These are phyloP conservation scores for Penicillium goetzii DNA, from an alignment of 495 filamentous ascomycete genomes.

Conservation along the genomic window DNA sequence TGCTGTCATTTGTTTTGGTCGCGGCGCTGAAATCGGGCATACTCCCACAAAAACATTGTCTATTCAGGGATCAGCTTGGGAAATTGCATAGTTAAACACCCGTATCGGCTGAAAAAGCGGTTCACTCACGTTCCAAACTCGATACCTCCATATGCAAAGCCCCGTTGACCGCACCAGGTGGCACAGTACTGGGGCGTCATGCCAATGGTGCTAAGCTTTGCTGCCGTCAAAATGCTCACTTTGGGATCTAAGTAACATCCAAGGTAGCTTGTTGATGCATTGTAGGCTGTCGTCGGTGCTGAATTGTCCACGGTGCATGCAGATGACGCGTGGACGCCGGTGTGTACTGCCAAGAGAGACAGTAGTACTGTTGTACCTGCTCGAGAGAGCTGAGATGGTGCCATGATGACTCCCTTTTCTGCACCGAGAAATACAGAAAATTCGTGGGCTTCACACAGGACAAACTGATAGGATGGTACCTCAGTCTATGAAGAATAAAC, in stretches of 20 bases:
- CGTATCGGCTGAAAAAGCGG: too few relatives aligned
- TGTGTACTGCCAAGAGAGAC: neutral
- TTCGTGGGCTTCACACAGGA: neutral
- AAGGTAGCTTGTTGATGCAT: neutral
- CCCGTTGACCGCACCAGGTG: constrained; percentile 17
- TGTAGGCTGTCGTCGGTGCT: neutral
- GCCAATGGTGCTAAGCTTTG: constrained; percentile 18
- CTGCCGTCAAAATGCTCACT: constrained; percentile 16
- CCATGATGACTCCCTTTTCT: neutral
- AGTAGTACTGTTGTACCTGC: neutral
- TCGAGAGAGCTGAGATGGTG: neutral
- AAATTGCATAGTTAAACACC: neutral
- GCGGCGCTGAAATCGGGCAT: neutral
- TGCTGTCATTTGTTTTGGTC: neutral
- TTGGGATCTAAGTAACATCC: constrained; percentile 21
- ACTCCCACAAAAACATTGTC: constrained; percentile 5
- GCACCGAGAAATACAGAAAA: neutral
- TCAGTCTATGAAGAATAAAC: neutral
- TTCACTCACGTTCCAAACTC: constrained; percentile 18
- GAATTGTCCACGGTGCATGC: neutral
- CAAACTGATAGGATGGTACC: neutral
- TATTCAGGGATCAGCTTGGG: neutral
- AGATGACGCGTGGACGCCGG: neutral
- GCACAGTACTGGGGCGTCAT: constrained; percentile 21
- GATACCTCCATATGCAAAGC: constrained; percentile 17